Conservation (phyloP, 345 rosid species). For the Rhizophora apiculata region DNA sequence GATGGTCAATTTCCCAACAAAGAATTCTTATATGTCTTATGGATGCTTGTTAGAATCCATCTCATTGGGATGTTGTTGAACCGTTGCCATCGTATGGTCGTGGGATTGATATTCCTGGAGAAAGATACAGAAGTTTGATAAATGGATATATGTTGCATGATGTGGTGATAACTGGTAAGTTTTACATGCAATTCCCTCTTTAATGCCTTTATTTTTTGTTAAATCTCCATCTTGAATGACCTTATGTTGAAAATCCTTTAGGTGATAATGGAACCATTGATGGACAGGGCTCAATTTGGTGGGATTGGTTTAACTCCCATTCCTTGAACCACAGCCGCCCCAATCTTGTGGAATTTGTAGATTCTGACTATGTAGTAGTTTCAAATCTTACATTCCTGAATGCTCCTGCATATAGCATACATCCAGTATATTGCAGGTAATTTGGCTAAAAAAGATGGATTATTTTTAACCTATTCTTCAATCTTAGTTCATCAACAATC, state of each 20-base stretch:
- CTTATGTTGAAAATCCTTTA: conserved; percentile 17
- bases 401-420: conserved; percentile 77
- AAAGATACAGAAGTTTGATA: conserved; percentile 73
- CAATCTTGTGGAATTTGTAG: conserved; percentile 71
- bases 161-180: conserved; percentile 79
- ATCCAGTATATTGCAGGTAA: conserved; percentile 88
- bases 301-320: conserved; percentile 66
- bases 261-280: conserved; percentile 91
- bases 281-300: conserved; percentile 89
- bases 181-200: background rate
- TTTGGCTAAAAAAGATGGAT: background rate
- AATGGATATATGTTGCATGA: conserved; percentile 69
- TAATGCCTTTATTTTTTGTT: background rate
- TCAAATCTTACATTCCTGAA: conserved; percentile 79
- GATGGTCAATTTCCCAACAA: background rate
- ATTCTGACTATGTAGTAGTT: conserved; percentile 56
- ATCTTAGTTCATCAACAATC: background rate
- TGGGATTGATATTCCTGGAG: conserved; percentile 75
- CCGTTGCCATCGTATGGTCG: conserved; percentile 91
- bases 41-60: conserved; percentile 49
- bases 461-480: background rate
- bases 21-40: conserved; percentile 1
- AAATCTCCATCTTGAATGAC: background rate
- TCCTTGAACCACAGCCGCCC: conserved; percentile 85
- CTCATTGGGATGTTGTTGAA: conserved; percentile 77